Evolutionary conservation across 768 basidiomycete species (phyloP), one percentile per base, ranked within the genome.

Genomic region (Phaeotremella fagi): DNA sequence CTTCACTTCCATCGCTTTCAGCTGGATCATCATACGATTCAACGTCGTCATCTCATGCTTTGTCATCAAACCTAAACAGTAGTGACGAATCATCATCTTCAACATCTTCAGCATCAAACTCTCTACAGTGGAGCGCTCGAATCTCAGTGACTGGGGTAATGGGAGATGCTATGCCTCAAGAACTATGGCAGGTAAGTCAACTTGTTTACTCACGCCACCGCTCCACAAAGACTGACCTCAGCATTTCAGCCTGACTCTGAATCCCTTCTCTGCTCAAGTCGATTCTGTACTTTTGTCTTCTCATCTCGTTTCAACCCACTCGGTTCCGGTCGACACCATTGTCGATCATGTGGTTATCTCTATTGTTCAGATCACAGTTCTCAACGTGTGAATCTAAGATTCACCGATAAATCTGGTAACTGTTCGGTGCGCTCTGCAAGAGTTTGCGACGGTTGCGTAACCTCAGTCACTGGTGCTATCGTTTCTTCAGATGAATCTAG

Each of bases 401-500:
- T 27, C 18, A 33, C 31, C 45, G 57, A 58, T 26, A 23, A 20
- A 31, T 23, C 46, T 9, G 55, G 59, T n/a, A 45, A 51, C 14
- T 48, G 50, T 22, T n/a, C 43, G 35, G 45, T 61, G 23, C 33
- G 38, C 14, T 52, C 47, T 9, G 45, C 62, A 23, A 50, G 68
- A 37, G 68, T 70, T 1, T 70, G 68, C 59, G 68, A 70, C 47
- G 15, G 48, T 14, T 70, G 68, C 46, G 23, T 57, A n/a, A n/a
- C n/a, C n/a, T n/a, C n/a, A n/a, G n/a, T n/a, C n/a, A n/a, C n/a
- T n/a, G n/a, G n/a, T 26, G 29, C 43, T 22, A 35, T 7, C 20
- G 38, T 20, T 12, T 7, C 38, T 41, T 12, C 38, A 12, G 7
- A 7, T 18, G 20, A 12, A 9, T 22, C 38, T 14, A 20, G 22